Base-by-base conservation (phyloP, 1,139 yeast species). In the Blastobotrys arbuscula region DNA sequence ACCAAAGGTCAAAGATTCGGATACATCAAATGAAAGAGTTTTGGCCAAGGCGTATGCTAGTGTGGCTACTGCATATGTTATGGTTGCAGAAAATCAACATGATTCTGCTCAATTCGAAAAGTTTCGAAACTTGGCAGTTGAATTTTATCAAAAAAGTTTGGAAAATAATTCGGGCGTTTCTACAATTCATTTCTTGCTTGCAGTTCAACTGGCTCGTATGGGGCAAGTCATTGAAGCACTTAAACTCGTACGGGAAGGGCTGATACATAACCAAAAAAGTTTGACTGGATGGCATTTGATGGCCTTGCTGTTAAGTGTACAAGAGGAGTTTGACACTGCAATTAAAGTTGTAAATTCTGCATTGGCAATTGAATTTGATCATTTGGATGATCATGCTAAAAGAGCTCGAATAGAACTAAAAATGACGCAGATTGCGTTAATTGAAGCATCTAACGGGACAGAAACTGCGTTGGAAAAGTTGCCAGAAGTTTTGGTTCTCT, bases 361-460 rank as follows among this genome's bases (percentile, higher is more conserved):
- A 1, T 51, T 74, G 2, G 65, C 56, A 8, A 30, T 42, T 20
- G 55, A 44, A 1, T 15, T 47, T 6, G 47, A 42, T 13, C 23
- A 9, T 54, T 37, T 39, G 19, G 47, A 39, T 39, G 53, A 31
- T 46, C 48, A 21, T 28, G 37, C 21, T n/a, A 54, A 55, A 16
- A 10, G 36, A 42, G 79, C 78, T 52, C 78, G 82, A 38, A 63
- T 88, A 28, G 88, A 86, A 61, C 71, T 88, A 60, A 85, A 85
- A 59, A 72, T 85, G 65, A 83, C 96, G 0, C 89, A 84, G 57
- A 67, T 88, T 45, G 82, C 90, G 2, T 72, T 88, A 15, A 69
- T 81, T 51, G 94, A 87, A 60, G 75, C 80, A 8, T 68, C 76
- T 9, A 73, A 81, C 50, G 92, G 89, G 2, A 70, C 76, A 0